Conservation (phyloP, 495 filamentous ascomycete species). For the Lichenothelia convexa region DNA sequence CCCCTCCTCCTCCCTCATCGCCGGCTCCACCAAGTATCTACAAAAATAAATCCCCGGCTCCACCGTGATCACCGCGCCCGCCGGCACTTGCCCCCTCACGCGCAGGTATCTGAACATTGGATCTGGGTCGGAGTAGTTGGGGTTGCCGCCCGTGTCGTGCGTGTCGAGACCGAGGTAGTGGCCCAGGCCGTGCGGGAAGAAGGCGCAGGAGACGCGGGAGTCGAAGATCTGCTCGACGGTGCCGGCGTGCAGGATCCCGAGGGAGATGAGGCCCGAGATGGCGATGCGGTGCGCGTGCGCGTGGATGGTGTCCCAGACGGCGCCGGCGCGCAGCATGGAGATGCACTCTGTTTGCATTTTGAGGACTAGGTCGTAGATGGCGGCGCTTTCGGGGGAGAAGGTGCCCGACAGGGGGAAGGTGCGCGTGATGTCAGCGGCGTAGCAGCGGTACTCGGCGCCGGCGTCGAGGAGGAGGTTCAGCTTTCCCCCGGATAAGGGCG, state of each 20-base stretch:
- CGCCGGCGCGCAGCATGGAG: constrained; percentile 51
- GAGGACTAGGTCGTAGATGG: constrained; percentile 74
- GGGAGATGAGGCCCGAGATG: constrained; percentile 54
- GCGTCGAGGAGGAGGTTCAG: constrained; percentile 69
- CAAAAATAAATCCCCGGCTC: constrained; percentile 94
- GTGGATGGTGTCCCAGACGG: constrained; percentile 76
- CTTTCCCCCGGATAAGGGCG: constrained; percentile 45
- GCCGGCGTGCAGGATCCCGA: constrained; percentile 57
- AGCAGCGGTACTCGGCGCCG: constrained; percentile 60
- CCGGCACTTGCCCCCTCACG: constrained; percentile 57
- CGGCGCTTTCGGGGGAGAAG: constrained; percentile 50
- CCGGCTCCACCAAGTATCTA: constrained; percentile 76
- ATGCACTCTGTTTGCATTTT: constrained; percentile 70
- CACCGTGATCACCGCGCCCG: constrained; percentile 68
- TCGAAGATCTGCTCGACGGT: constrained; percentile 51
- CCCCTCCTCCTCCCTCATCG: constrained; percentile 47
- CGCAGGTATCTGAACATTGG: constrained; percentile 71
- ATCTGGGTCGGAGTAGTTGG: constrained; percentile 71
- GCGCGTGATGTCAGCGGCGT: constrained; percentile 79
- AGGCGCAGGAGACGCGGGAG: constrained; percentile 59
- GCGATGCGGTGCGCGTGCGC: constrained; percentile 59
- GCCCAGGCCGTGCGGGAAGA: constrained; percentile 83
- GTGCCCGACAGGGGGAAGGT: constrained; percentile 66
- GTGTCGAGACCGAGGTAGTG: constrained; percentile 93
- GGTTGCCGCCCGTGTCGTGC: constrained; percentile 76